Evolutionary conservation across 2,329 filamentous ascomycete genomes (phyloP), one percentile per base, ranked within the genome.

Genomic region (Sclerotinia sclerotiorum): DNA sequence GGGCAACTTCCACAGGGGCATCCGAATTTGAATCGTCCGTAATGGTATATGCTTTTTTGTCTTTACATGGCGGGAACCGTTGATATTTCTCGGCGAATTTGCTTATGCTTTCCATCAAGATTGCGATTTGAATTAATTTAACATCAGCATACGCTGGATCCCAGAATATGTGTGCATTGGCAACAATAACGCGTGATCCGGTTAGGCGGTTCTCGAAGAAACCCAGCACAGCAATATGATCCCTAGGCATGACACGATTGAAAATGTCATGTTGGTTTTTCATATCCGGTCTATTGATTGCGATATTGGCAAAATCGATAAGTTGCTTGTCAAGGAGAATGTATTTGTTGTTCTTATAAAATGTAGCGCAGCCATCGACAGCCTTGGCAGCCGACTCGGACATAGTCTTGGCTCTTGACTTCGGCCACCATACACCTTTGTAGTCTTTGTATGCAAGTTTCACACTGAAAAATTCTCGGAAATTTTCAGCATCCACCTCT

Each of bases 231-330:
- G 91, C 95, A 79, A 99, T 97, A 78, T 98, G 94, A 83, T 99
- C 95, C 81, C 95, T 93, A 70, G 94, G 94, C 95, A 97, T 98
- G 70, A 99, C 91, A 39, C 95, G 91, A 79, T 99, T 99, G 85
- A 97, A 98, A 68, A 98, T 94, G 76, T 99, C 95, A 77, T 97
- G 92, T 76, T 97, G 93, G 68, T 94, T 92, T 81, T 98, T 98
- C 88, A 97, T 97, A 78, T 98, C 95, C 3, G 94, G 92, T 72
- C 95, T 86, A 77, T 96, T 95, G 80, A 99, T 97, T 72, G 94
- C 94, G 68, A 93, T 92, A 69, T 92, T 90, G 49, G 91, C 90
- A 78, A 97, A 97, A 79, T 97, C 93, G 76, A 99, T 90, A 71
- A 97, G 83, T 77, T 97, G 92, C 82, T 97, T 97, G 81, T 98